phyloP scores from a whole-genome alignment of 1,284 basidiomycete genomes.

The Ceratobasidium sp. region DNA sequence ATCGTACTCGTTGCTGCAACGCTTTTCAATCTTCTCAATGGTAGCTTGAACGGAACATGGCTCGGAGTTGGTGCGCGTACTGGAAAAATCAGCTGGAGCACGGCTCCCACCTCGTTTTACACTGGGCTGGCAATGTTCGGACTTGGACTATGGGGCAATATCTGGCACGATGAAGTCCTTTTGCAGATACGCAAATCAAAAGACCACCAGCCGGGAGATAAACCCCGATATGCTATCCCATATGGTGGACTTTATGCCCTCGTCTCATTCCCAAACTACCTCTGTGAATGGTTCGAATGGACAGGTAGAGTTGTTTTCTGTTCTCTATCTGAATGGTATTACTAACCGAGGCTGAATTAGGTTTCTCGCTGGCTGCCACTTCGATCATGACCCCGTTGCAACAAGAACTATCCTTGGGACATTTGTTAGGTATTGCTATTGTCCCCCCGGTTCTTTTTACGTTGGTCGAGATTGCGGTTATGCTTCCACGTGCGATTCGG shows the following conservation, averaged over 20 bases:
- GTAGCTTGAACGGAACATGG: conserved; percentile 72
- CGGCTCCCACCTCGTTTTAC: conserved; percentile 58
- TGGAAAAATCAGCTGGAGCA: conserved; percentile 39
- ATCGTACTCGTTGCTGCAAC: conserved; percentile 65
- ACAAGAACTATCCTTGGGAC: not conserved
- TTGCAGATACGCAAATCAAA: conserved; percentile 66
- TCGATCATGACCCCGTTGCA: conserved; percentile 28
- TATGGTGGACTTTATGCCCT: conserved; percentile 78
- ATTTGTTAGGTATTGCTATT: not conserved
- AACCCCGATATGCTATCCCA: conserved; percentile 79
- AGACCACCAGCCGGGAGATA: conserved; percentile 44
- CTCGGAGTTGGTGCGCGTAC: conserved; percentile 53
- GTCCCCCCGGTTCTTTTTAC: conserved; percentile 81
- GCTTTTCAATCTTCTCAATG: conserved; percentile 78
- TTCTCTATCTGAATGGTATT: not conserved
- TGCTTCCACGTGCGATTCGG: conserved; percentile 80
- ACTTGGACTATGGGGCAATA: conserved; percentile 76
- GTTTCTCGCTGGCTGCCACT: conserved; percentile 39
- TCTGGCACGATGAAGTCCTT: conserved; percentile 90
- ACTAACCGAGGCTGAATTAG: not conserved
- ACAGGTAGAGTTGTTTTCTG: conserved; percentile 52
- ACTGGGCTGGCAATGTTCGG: conserved; percentile 71
- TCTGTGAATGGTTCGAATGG: conserved; percentile 93
- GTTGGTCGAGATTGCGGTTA: conserved; percentile 69
- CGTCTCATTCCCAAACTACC: conserved; percentile 87